Evolutionary conservation across 768 basidiomycete species (phyloP), one percentile per base, ranked within the genome.

Genomic region (Sistotremastrum suecicum): DNA sequence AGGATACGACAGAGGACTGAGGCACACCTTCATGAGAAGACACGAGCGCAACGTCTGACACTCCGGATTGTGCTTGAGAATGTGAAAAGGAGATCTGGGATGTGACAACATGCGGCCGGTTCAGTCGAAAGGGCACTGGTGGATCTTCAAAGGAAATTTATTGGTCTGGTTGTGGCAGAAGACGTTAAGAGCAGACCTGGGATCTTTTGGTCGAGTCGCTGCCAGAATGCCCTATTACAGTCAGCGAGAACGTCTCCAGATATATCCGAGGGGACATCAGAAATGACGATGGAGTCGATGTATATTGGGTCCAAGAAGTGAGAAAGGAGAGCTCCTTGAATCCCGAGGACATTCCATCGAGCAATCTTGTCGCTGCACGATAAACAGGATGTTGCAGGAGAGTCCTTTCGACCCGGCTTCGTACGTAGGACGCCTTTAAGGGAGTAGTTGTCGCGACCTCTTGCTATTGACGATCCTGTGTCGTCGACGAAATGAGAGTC

Each of bases 321-420:
- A 5, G 78, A 70, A 2, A 74, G 74, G 41, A 95, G 64, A 1
- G 85, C 81, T 3, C 94, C 92, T 56, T 94, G 89, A 29, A 94
- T 67, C 0, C 92, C 92, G 3, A 89, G 65, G 0, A 82, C 73
- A 45, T 71, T 77, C 90, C 91, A 98, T 4, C 73, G 64, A 0
- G 89, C 88, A 37, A 98, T 81, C 62, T 98, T 98, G 59, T 98
- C 92, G 52, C 84, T 88, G 63, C 92, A 98, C 0, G 90, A 88
- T 80, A 95, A 86, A 55, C 75, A 87, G 0, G 74, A 58, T 1
- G 92, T 88, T 0, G 78, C 78, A 0, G 80, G 80, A 0, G 90
- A 82, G 57, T 98, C 92, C 0, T 87, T 83, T 44, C 92, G 77
- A 2, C 90, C 94, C 4, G 92, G 92, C 57, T 97, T 98, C 0